Percentiles rank a stretch among this genome's conserved stretches.
phyloP scores from a whole-genome alignment of 306 rosid species.

The Fragaria ananassa region DNA sequence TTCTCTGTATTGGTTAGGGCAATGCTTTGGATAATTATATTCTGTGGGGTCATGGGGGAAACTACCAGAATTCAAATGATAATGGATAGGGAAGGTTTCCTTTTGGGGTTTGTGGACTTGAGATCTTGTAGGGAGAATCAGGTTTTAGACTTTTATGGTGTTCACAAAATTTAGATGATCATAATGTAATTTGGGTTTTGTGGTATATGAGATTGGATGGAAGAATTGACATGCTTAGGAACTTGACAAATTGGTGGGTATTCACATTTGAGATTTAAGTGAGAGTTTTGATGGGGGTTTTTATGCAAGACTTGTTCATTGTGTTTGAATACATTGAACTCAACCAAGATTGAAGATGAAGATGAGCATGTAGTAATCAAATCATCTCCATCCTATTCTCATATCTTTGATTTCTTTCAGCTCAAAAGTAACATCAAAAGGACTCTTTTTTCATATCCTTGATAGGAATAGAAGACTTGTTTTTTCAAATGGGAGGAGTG shows the following conservation, averaged over 20 bases:
- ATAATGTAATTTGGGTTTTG: background rate
- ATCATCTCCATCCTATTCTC: background rate
- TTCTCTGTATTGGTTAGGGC: constrained; percentile 1
- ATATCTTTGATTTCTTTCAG: background rate
- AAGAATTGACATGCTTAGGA: background rate
- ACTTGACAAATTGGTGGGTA: background rate
- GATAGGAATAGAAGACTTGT: background rate
- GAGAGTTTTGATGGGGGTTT: background rate
- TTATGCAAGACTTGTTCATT: background rate
- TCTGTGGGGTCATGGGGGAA: background rate
- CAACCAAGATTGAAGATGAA: background rate
- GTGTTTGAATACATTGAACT: background rate
- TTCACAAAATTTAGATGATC: background rate
- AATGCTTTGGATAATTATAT: background rate
- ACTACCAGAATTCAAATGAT: background rate
- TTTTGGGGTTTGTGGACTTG: background rate
- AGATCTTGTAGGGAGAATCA: too few relatives aligned
- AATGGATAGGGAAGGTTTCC: background rate
- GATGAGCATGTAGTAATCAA: background rate
- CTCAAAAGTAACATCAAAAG: background rate
- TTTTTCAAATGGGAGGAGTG: background rate
- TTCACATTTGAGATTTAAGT: background rate
- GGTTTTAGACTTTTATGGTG: background rate
- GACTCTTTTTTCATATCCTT: background rate
- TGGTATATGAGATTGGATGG: background rate